phyloP scores from a whole-genome alignment of 306 rosid species.

The Cercis canadensis region DNA sequence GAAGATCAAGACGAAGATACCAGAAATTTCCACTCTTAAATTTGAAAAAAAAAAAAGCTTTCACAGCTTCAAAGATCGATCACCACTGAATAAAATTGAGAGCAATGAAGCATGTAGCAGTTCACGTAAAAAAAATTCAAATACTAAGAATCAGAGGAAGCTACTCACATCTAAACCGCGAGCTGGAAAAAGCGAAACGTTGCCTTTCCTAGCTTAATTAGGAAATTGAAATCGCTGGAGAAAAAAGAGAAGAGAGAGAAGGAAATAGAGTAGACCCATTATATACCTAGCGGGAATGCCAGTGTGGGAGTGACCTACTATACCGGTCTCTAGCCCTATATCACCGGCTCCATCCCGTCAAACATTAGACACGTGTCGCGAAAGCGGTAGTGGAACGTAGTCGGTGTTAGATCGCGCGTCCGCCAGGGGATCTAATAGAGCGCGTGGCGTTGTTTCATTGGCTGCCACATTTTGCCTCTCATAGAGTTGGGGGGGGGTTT shows the following conservation, averaged over 20 bases:
- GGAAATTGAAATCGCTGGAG: slow-evolving; percentile 10
- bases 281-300: slow-evolving; percentile 26
- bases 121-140: not conserved
- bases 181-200: slow-evolving; percentile 45
- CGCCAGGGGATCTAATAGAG: not conserved
- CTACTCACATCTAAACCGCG: slow-evolving; percentile 60
- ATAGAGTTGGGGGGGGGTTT: not conserved
- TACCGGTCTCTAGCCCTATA: not conserved
- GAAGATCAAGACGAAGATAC: slow-evolving; percentile 32
- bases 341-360: slow-evolving; percentile 20
- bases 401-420: slow-evolving; percentile 26
- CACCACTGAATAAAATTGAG: slow-evolving; percentile 24
- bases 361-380: not conserved
- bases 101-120: not conserved
- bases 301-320: slow-evolving; percentile 5
- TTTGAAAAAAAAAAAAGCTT: not conserved
- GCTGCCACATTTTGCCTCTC: not conserved
- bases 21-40: not conserved
- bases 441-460: slow-evolving; percentile 16
- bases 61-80: slow-evolving; percentile 51
- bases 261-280: not conserved
- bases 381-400: not conserved
- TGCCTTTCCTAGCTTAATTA: slow-evolving; percentile 27
- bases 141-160: slow-evolving; percentile 21
- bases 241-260: slow-evolving; percentile 14